These are phyloP conservation scores for Cochlearia excelsa DNA, from an alignment of 345 rosid genomes.

Conservation along the genomic window DNA sequence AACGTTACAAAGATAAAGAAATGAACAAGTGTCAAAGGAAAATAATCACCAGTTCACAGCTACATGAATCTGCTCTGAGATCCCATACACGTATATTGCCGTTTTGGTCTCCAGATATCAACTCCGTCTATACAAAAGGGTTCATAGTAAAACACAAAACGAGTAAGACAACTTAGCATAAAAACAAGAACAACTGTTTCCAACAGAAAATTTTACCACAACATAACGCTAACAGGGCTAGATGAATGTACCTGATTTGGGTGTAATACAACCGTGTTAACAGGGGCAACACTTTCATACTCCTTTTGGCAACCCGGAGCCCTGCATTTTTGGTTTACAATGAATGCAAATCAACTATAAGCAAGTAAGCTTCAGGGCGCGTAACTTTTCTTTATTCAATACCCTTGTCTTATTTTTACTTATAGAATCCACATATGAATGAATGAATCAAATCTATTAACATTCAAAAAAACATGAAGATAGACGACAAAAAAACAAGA, in stretches of 20 bases:
- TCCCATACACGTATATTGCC: constrained; percentile 98
- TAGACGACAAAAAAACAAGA: not conserved
- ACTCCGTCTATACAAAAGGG: constrained; percentile 56
- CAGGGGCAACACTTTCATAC: constrained; percentile 95
- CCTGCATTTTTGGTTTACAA: constrained; percentile 41
- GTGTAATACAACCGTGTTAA: constrained; percentile 88
- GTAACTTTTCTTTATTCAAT: not conserved
- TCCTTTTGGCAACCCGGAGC: constrained; percentile 97
- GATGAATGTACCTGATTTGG: constrained; percentile 76
- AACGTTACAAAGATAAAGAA: constrained; percentile 10
- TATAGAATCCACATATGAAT: not conserved
- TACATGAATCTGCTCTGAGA: constrained; percentile 90
- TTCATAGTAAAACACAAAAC: not conserved
- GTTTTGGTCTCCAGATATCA: constrained; percentile 96
- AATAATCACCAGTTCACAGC: constrained; percentile 75
- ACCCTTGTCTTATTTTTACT: not conserved
- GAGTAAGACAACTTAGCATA: not conserved
- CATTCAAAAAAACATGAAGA: not conserved
- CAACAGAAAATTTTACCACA: not conserved
- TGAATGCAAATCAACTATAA: not conserved
- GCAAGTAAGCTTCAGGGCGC: not conserved
- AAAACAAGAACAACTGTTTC: not conserved
- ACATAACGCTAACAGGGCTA: too few relatives aligned
- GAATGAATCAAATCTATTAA: too few relatives aligned
- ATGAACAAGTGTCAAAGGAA: not conserved